A percentile compares a stretch with the other conserved stretches of the same genome.
These are phyloP conservation scores for Coleophoma crateriformis DNA, from an alignment of 2,329 filamentous ascomycete species.

Conservation along the genomic window DNA sequence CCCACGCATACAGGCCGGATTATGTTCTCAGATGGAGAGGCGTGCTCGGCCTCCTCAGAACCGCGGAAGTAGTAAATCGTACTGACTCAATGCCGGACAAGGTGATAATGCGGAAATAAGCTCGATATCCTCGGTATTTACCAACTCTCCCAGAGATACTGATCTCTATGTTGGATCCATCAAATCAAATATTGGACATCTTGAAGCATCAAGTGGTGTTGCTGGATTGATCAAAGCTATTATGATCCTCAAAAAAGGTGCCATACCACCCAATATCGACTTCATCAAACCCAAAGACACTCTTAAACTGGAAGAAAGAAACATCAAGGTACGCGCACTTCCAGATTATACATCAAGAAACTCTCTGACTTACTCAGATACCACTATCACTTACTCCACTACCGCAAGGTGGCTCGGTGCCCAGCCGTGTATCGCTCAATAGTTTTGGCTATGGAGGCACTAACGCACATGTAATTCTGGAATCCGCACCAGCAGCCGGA, in stretches of 20 bases:
- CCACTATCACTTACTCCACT: not conserved
- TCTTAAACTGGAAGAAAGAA: constrained; percentile 25
- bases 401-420: not conserved
- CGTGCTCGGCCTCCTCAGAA: not conserved
- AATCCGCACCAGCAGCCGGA: not conserved
- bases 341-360: not conserved
- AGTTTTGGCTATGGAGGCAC: constrained; percentile 38
- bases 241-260: constrained; percentile 10
- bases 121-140: not conserved
- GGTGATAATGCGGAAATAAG: constrained; percentile 5
- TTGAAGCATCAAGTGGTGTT: constrained; percentile 14
- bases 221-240: constrained; percentile 11
- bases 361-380: not conserved
- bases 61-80: not conserved
- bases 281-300: constrained; percentile 27
- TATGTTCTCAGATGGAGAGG: not conserved
- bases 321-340: constrained; percentile 19
- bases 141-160: not conserved
- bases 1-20: not conserved
- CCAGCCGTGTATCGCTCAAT: constrained; percentile 10
- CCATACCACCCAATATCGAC: constrained; percentile 12
- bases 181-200: constrained; percentile 17
- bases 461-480: constrained; percentile 35
- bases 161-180: constrained; percentile 5
- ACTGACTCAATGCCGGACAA: not conserved